phyloP scores from a whole-genome alignment of 805 yeast genomes.

The Ogataea trehalophila region DNA sequence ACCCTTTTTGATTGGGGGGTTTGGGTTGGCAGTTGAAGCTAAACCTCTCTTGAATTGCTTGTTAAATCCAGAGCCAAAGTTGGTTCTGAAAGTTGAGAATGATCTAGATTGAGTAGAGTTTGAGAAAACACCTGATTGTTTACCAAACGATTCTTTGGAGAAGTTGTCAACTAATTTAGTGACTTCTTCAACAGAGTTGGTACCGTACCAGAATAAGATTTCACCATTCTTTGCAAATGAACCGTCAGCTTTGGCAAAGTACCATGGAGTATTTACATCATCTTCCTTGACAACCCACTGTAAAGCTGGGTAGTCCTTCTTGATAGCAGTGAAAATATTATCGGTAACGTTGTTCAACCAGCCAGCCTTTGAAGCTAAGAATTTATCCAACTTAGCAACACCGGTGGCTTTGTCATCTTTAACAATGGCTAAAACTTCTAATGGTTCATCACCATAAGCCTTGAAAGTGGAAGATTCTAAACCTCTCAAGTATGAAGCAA shows the following conservation, averaged over 20 bases:
- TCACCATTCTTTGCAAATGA: constrained; percentile 86
- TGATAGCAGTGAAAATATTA: constrained; percentile 80
- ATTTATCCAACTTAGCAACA: constrained; percentile 75
- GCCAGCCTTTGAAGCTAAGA: constrained; percentile 81
- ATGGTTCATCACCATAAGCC: constrained; percentile 92
- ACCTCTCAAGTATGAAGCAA: constrained; percentile 73
- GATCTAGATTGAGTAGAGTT: constrained; percentile 30
- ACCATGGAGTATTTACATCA: constrained; percentile 88
- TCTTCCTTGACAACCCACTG: constrained; percentile 91
- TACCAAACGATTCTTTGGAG: constrained; percentile 35
- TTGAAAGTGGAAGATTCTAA: constrained; percentile 61
- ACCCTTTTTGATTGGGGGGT: constrained; percentile 68
- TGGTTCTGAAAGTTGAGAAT: constrained; percentile 17
- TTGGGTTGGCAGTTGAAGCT: constrained; percentile 48
- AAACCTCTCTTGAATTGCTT: constrained; percentile 24
- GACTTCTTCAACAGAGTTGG: constrained; percentile 56
- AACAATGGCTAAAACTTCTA: constrained; percentile 90
- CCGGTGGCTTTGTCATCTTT: constrained; percentile 37
- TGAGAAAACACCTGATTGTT: constrained; percentile 44
- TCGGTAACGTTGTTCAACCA: constrained; percentile 98
- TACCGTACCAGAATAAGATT: constrained; percentile 93
- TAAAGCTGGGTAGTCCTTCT: constrained; percentile 64
- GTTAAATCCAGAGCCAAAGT: constrained; percentile 7
- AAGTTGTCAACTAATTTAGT: constrained; percentile 59
- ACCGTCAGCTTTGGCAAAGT: constrained; percentile 89